Base-by-base conservation (phyloP, 73 alveolate species). In the Paramecium bursaria region DNA sequence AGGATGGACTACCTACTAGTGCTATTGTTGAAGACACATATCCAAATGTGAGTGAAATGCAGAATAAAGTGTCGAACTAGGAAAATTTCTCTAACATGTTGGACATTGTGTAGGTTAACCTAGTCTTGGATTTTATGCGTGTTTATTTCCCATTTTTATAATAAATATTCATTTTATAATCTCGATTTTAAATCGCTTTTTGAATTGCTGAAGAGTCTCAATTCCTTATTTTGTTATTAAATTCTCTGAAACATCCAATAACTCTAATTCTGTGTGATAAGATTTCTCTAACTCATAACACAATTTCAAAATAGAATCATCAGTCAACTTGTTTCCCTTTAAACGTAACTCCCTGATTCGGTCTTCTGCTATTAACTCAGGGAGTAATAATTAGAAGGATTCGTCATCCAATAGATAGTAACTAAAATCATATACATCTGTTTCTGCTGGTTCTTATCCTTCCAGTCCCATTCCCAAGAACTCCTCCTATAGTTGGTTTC, bases 201-300 rank as follows among this genome's bases (percentile, higher is more conserved):
- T 54, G 3, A 54, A 30, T 26, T 2, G 23, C 3, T 25, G 27
- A 4, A 57, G 15, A 7, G 33, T 50, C 15, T 57, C 76, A 57
- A 30, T 57, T 27, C 31, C 27, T 14, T 57, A 30, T 39, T 27
- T 57, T 57, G 51, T 57, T 29, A 26, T 30, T 57, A 30, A 57
- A 27, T 57, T 57, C 33, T 57, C 3, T 26, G 76, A 57, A 26
- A 26, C n/a, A 57, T 57, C 76, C 13, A 57, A 30, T 2, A 57
- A 57, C 17, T 26, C 76, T 57, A 57, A 57, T 67, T 35, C 82
- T 19, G 0, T 25, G 44, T 67, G 60, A 67, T 67, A 67, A 11
- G 60, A 33, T 21, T 67, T 67, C 26, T 67, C 82, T 67, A 67
- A 67, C 22, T 67, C 82, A 15, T 67, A 67, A 14, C 82, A 39